Conservation (phyloP, 768 basidiomycete species). For the Pilatotrama ljubarskyi region DNA sequence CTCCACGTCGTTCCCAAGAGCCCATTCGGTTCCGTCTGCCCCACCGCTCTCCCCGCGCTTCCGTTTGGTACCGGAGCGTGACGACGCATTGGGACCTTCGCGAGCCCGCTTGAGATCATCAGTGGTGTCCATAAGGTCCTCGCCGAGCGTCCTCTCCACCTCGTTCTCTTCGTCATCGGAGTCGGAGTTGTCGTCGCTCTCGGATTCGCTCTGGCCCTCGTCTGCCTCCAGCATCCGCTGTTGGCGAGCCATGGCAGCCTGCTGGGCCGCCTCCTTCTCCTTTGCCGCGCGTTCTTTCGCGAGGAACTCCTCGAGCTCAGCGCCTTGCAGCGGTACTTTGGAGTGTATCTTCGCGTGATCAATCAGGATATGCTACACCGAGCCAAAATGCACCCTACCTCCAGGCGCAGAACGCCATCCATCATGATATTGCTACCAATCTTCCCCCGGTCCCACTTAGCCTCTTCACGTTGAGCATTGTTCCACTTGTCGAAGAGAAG, state of each 20-base stretch:
- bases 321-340: conserved; percentile 87
- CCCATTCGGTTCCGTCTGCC: conserved; percentile 63
- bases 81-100: conserved; percentile 12
- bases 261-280: conserved; percentile 84
- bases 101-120: conserved; percentile 32
- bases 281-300: conserved; percentile 72
- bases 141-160: conserved; percentile 55
- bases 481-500: conserved; percentile 89
- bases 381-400: conserved; percentile 43
- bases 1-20: conserved; percentile 59
- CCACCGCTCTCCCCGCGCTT: conserved; percentile 45
- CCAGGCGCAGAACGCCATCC: conserved; percentile 66
- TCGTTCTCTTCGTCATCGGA: conserved; percentile 68
- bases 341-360: conserved; percentile 62
- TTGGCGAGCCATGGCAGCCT: conserved; percentile 79
- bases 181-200: conserved; percentile 49
- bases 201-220: conserved; percentile 82
- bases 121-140: conserved; percentile 49
- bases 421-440: conserved; percentile 87
- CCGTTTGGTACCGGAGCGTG: conserved; percentile 34
- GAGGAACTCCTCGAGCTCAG: conserved; percentile 80
- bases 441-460: conserved; percentile 87
- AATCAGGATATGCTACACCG: not conserved
- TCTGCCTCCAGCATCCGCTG: conserved; percentile 93
- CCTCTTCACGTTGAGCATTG: conserved; percentile 69